Evolutionary conservation across 2,329 filamentous ascomycete species (phyloP).

Genomic region (Neofusicoccum sp.): DNA sequence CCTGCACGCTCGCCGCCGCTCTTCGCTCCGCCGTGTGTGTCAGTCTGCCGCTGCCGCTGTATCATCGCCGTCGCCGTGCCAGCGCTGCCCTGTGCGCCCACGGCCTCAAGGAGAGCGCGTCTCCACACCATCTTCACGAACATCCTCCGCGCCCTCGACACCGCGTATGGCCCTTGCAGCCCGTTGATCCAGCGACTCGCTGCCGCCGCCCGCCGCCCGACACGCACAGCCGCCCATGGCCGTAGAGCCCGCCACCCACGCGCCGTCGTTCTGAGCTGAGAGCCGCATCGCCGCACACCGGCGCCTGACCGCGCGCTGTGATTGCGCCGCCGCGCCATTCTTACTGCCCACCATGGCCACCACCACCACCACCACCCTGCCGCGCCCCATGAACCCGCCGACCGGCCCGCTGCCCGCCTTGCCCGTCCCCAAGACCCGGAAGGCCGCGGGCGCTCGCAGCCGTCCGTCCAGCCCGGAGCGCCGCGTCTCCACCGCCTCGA

Average conservation of each 20-base stretch:
- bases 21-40: not conserved
- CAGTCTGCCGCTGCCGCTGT: constrained; percentile 8
- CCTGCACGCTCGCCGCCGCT: constrained; percentile 1
- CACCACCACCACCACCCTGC: constrained; percentile 56
- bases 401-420: constrained; percentile 70
- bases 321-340: constrained; percentile 6
- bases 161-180: constrained; percentile 7
- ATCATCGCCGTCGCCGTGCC: constrained; percentile 4
- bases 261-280: not conserved
- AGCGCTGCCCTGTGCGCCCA: constrained; percentile 8
- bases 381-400: constrained; percentile 66
- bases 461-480: constrained; percentile 53
- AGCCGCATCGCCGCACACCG: constrained; percentile 7
- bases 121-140: not conserved
- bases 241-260: not conserved
- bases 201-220: too few species aligned
- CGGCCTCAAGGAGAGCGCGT: not conserved
- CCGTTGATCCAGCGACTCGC: constrained; percentile 7
- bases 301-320: constrained; percentile 9
- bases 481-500: constrained; percentile 9
- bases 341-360: constrained; percentile 12
- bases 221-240: constrained; percentile 1
- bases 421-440: constrained; percentile 67
- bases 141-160: not conserved
- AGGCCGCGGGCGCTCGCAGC: not conserved